Base-by-base conservation (phyloP, 2,329 filamentous ascomycete genomes). In the Magnaporthales sp. region DNA sequence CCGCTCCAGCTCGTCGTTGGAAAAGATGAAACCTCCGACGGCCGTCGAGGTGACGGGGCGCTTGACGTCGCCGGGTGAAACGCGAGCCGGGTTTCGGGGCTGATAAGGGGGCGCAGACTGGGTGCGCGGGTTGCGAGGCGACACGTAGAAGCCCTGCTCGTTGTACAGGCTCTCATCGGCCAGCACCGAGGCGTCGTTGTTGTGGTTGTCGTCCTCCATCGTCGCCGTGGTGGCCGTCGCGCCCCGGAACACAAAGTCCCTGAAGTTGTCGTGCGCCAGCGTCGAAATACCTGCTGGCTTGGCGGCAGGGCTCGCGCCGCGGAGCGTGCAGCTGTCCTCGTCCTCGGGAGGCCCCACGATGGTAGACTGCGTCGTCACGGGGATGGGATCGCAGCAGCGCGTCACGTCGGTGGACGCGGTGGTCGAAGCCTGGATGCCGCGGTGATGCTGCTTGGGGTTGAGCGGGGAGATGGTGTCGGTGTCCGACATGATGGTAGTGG, bases 111-210 rank as follows among this genome's bases (percentile, higher is more conserved):
- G 29, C 22, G 31, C 32, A 3, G 63, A 27, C 26, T 27, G 63
- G 24, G 26, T 27, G 63, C 38, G 51, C 26, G 32, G 63, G 26
- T 30, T 64, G 19, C 60, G 46, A 13, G 64, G 64, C 56, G 64
- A 58, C 11, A 66, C 30, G 54, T 62, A 66, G 56, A 66, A 66
- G 19, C 64, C 64, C 27, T 66, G 51, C 30, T 66, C 64, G 24
- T 66, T 58, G 56, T 60, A 66, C 22, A 60, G 29, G 30, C 51
- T 46, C 56, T 66, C 56, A 31, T 32, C 13, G 56, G 31, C 29
- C 8, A 31, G n/a, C 8, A 26, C 10, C 11, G 30, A 62, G 27
- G 22, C 29, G 31, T n/a, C 54, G 22, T 11, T 29, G 15, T 30
- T 30, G 2, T 22, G 27, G 10, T 65, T 54, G 15, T n/a, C n/a